These are phyloP conservation scores for Podospora anserina DNA, from an alignment of 495 filamentous ascomycete genomes.

Conservation along the genomic window DNA sequence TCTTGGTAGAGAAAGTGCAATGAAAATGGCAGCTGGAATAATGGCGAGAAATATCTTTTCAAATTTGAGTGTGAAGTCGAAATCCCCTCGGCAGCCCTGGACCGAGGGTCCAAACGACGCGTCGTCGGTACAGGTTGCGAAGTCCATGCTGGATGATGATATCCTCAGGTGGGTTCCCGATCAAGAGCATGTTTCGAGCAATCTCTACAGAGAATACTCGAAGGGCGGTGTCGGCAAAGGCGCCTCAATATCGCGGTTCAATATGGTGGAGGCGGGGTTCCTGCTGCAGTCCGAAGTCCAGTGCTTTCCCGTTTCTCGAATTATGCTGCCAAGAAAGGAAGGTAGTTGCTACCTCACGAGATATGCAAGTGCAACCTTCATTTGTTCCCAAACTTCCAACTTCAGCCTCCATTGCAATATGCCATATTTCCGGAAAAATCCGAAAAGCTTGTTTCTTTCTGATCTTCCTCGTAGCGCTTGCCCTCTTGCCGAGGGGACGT, in stretches of 20 bases:
- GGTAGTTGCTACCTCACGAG: neutral
- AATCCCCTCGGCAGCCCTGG: constrained; percentile 32
- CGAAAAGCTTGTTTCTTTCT: neutral
- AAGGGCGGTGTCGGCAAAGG: neutral
- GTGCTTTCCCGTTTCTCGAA: neutral
- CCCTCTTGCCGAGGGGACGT: too few relatives aligned
- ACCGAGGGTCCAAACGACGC: constrained; percentile 24
- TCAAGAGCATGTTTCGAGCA: neutral
- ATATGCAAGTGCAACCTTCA: neutral
- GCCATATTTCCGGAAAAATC: neutral
- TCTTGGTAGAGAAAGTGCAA: constrained; percentile 38
- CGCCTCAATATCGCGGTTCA: neutral
- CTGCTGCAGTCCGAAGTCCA: neutral
- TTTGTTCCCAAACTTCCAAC: neutral
- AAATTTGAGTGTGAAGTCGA: constrained; percentile 50
- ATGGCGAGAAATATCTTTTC: constrained; percentile 47
- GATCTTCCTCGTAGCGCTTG: too few relatives aligned
- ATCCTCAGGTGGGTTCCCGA: neutral
- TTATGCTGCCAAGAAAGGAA: neutral
- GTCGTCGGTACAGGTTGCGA: constrained; percentile 24
- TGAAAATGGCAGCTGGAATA: constrained; percentile 41
- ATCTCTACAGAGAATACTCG: too few relatives aligned
- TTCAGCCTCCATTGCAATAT: neutral
- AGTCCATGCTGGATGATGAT: constrained; percentile 22
- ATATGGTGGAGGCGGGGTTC: neutral